Percentiles rank a stretch among this genome's conserved stretches.
These are phyloP conservation scores for Xerocomellus chrysenteron DNA, from an alignment of 768 basidiomycete species.

Conservation along the genomic window DNA sequence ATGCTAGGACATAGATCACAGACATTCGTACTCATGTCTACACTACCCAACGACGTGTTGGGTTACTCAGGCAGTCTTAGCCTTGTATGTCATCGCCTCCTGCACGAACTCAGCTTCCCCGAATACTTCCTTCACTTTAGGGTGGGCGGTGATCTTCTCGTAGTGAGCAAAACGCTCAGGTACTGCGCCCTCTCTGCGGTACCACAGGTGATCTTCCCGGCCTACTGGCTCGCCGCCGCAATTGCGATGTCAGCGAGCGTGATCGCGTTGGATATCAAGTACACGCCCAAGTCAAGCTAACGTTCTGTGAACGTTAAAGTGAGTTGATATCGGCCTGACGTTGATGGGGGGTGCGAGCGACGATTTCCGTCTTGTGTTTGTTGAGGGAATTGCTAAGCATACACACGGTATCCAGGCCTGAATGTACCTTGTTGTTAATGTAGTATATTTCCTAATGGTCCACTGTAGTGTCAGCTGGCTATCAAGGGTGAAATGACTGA, in stretches of 20 bases:
- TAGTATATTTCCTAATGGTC: not conserved
- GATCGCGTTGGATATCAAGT: slow-evolving; percentile 21
- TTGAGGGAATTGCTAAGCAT: not conserved
- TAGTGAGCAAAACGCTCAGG: slow-evolving; percentile 27
- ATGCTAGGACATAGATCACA: too few species aligned
- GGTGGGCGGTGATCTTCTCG: slow-evolving; percentile 18
- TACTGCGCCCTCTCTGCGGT: slow-evolving; percentile 28
- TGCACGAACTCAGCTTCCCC: slow-evolving; percentile 20
- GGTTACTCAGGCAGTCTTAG: slow-evolving; percentile 1
- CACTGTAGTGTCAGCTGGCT: not conserved
- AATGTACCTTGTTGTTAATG: not conserved
- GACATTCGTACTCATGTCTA: too few species aligned
- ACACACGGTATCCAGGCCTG: not conserved
- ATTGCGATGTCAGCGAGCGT: slow-evolving; percentile 30
- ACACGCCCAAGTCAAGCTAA: not conserved
- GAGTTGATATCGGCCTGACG: not conserved
- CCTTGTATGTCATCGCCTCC: slow-evolving; percentile 12
- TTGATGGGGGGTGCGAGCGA: not conserved
- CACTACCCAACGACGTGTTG: not conserved
- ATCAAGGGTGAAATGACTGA: not conserved
- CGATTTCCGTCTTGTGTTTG: not conserved
- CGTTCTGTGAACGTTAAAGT: not conserved
- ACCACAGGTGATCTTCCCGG: slow-evolving; percentile 25
- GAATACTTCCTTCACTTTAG: slow-evolving; percentile 19
- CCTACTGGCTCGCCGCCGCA: slow-evolving; percentile 22